These are phyloP conservation scores for Pseudodiploospora longispora DNA, from an alignment of 2,329 filamentous ascomycete species.

Conservation along the genomic window DNA sequence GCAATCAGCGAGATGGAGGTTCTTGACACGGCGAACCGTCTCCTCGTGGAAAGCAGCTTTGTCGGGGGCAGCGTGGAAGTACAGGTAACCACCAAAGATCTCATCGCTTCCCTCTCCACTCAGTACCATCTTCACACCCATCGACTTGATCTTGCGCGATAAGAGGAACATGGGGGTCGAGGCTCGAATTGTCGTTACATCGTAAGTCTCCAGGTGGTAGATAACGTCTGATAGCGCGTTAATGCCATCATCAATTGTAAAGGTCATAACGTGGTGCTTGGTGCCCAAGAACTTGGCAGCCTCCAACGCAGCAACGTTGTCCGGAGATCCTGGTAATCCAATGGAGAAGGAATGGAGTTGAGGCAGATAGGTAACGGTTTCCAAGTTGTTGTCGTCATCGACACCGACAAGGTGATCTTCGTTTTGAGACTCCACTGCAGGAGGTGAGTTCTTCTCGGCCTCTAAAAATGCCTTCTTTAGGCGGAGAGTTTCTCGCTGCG, in stretches of 20 bases:
- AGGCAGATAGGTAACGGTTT: constrained; percentile 82
- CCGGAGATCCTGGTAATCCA: constrained; percentile 83
- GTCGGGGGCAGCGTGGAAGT: constrained; percentile 92
- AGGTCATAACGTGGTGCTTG: constrained; percentile 96
- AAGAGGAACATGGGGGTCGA: constrained; percentile 98
- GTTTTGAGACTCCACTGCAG: constrained; percentile 35
- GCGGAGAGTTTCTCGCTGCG: constrained; percentile 81
- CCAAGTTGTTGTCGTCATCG: constrained; percentile 83
- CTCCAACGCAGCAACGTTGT: constrained; percentile 84
- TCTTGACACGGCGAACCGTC: constrained; percentile 89
- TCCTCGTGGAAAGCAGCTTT: constrained; percentile 92
- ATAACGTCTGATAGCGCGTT: constrained; percentile 97
- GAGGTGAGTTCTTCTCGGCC: constrained; percentile 34
- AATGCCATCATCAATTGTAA: constrained; percentile 94
- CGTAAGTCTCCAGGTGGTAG: constrained; percentile 94
- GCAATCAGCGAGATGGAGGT: constrained; percentile 94
- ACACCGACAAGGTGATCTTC: constrained; percentile 74
- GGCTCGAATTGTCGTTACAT: constrained; percentile 96
- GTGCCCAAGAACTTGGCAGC: constrained; percentile 96
- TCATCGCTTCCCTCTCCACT: constrained; percentile 96
- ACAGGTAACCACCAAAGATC: constrained; percentile 96
- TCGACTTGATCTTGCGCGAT: constrained; percentile 97
- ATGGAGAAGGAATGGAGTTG: constrained; percentile 99
- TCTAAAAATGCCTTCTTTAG: constrained; percentile 58
- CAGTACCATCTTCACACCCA: constrained; percentile 99